phyloP scores from a whole-genome alignment of 331 rosid species.

The Malus hybrid region DNA sequence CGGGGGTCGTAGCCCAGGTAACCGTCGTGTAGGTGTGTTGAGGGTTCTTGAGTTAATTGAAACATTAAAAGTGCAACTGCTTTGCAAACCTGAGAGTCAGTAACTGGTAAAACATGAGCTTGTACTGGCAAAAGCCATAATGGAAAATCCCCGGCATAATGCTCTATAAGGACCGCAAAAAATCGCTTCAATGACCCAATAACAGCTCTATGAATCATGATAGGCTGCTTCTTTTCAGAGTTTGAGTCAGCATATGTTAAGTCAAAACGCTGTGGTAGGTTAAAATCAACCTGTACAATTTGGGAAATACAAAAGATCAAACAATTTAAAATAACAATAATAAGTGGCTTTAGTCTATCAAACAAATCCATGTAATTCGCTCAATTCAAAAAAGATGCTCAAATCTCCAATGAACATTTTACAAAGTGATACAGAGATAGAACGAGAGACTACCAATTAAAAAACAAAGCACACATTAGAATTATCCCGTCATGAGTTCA shows the following conservation, averaged over 20 bases:
- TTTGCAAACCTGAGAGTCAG: slow-evolving; percentile 66
- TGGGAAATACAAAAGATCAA: too few species aligned
- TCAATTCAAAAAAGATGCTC: slow-evolving; percentile 8
- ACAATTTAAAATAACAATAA: too few species aligned
- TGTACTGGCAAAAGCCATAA: slow-evolving; percentile 46
- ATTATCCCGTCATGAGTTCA: too few species aligned
- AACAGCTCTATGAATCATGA: too few species aligned
- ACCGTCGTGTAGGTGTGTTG: too few species aligned
- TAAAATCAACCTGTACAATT: too few species aligned
- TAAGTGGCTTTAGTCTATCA: too few species aligned
- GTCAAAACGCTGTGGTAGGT: too few species aligned
- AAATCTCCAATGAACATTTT: neutral
- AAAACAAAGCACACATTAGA: slow-evolving; percentile 36
- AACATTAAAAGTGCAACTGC: neutral
- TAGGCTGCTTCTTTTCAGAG: too few species aligned
- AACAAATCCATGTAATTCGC: neutral
- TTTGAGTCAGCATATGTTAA: too few species aligned
- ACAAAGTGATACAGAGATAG: neutral
- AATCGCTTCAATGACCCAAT: slow-evolving; percentile 25
- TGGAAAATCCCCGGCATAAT: slow-evolving; percentile 93
- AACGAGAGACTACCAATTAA: slow-evolving; percentile 44
- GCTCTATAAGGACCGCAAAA: slow-evolving; percentile 89
- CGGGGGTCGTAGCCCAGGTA: slow-evolving; percentile 6
- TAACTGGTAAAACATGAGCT: too few species aligned
- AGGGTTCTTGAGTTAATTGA: too few species aligned